phyloP scores from a whole-genome alignment of 306 rosid genomes.

The Vigna reflexopilosa region DNA sequence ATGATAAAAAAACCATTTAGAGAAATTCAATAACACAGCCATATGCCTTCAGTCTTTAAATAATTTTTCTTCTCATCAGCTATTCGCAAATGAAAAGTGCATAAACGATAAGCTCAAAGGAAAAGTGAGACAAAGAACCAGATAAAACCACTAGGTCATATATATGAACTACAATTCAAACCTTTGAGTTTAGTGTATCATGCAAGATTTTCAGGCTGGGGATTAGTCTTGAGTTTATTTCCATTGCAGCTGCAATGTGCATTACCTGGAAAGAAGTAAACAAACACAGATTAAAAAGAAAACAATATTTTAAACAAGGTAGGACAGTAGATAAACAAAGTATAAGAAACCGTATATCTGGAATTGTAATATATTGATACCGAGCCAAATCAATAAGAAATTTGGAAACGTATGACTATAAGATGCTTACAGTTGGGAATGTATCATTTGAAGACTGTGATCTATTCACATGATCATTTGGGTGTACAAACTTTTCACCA shows the following conservation, averaged over 20 bases:
- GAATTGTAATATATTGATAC: not conserved
- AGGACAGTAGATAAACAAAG: slow-evolving; percentile 12
- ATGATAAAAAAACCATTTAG: not conserved
- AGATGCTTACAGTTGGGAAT: slow-evolving; percentile 81
- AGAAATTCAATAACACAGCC: slow-evolving; percentile 13
- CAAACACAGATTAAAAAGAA: slow-evolving; percentile 2
- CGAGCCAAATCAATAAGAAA: no score
- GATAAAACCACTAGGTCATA: slow-evolving; percentile 30
- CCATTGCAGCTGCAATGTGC: slow-evolving; percentile 94
- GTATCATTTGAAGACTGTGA: slow-evolving; percentile 97
- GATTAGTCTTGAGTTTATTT: slow-evolving; percentile 79
- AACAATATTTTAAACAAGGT: slow-evolving; percentile 9
- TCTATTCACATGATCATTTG: slow-evolving; percentile 96
- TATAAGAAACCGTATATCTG: not conserved
- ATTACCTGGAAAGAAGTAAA: slow-evolving; percentile 67
- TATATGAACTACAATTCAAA: slow-evolving; percentile 46
- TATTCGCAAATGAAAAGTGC: slow-evolving; percentile 33
- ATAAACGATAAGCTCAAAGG: slow-evolving; percentile 25
- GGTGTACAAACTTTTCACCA: slow-evolving; percentile 91
- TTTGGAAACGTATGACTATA: not conserved
- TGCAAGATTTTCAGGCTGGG: slow-evolving; percentile 84
- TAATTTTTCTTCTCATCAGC: not conserved
- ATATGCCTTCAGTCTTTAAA: no score
- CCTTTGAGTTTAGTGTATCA: slow-evolving; percentile 75
- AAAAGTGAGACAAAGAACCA: slow-evolving; percentile 21